Percentiles rank a stretch among this genome's conserved stretches.
Evolutionary conservation across 2,329 filamentous ascomycete genomes (phyloP).

Genomic region (Thielaviopsis euricoi): DNA sequence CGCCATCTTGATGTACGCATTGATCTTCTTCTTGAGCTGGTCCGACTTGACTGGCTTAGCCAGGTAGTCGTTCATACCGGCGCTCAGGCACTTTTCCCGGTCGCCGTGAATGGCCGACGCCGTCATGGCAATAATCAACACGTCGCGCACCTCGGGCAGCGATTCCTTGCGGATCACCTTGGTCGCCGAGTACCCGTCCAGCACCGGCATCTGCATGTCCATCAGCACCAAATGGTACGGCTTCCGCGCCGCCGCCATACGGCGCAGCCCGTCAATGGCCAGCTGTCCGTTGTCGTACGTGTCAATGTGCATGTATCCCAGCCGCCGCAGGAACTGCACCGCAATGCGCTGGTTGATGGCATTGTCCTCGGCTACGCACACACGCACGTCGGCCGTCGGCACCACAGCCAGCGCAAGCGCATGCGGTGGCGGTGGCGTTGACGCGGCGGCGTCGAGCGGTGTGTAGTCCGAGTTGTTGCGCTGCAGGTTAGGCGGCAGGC

Average conservation of each 20-base stretch:
- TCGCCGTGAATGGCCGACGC: slow-evolving; percentile 89
- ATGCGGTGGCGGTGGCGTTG: slow-evolving; percentile 13
- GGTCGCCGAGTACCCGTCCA: slow-evolving; percentile 86
- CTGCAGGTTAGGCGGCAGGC: background rate
- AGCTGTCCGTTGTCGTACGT: slow-evolving; percentile 82
- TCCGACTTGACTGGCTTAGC: slow-evolving; percentile 89
- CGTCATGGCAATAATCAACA: slow-evolving; percentile 95
- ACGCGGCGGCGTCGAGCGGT: background rate
- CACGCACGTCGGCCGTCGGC: slow-evolving; percentile 59
- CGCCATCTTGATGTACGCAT: slow-evolving; percentile 32
- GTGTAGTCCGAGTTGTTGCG: background rate
- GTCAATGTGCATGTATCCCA: slow-evolving; percentile 68
- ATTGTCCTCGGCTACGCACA: slow-evolving; percentile 93
- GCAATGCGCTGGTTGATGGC: slow-evolving; percentile 89
- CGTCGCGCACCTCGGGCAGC: slow-evolving; percentile 58
- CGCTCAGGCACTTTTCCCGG: slow-evolving; percentile 84
- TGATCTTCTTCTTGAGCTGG: slow-evolving; percentile 68
- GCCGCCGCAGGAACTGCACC: slow-evolving; percentile 71
- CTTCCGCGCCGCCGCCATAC: slow-evolving; percentile 49
- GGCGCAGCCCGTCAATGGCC: slow-evolving; percentile 70
- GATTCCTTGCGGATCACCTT: slow-evolving; percentile 63
- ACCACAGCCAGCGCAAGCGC: slow-evolving; percentile 55
- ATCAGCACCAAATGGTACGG: slow-evolving; percentile 87
- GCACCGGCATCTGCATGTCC: slow-evolving; percentile 91
- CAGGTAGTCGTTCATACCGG: slow-evolving; percentile 95